phyloP scores from a whole-genome alignment of 495 filamentous ascomycete genomes.

The Penicillium canariense region DNA sequence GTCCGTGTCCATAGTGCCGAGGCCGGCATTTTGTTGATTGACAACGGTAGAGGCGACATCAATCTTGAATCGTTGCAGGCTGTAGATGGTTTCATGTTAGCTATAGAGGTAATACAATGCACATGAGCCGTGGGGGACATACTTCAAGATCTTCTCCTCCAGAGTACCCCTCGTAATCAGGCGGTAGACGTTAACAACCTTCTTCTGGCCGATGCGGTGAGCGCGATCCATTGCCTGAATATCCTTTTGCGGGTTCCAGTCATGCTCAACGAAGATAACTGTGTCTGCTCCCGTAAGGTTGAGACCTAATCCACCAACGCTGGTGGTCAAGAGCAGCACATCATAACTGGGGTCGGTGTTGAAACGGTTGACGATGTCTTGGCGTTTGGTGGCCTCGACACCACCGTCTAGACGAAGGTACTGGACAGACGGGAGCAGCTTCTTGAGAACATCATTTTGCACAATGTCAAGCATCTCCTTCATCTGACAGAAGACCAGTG shows the following conservation, averaged over 20 bases:
- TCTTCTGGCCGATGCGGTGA: constrained; percentile 98
- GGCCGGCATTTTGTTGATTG: constrained; percentile 96
- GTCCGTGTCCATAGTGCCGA: constrained; percentile 96
- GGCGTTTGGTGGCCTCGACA: constrained; percentile 84
- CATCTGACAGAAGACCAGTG: constrained; percentile 98
- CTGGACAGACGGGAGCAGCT: constrained; percentile 80
- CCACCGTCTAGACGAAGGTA: constrained; percentile 88
- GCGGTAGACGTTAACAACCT: constrained; percentile 99
- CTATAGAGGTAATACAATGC: no score
- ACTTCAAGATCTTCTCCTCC: constrained; percentile 97
- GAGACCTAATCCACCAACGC: constrained; percentile 88
- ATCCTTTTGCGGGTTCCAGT: constrained; percentile 99
- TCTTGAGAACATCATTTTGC: constrained; percentile 82
- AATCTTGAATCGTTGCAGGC: constrained; percentile 98
- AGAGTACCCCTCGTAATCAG: constrained; percentile 92
- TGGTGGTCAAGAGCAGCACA: constrained; percentile 86
- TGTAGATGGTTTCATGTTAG: constrained; percentile 37
- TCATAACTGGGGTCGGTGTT: constrained; percentile 97
- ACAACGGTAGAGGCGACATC: constrained; percentile 97
- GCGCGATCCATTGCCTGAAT: constrained; percentile 99
- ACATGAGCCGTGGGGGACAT: constrained; percentile 30
- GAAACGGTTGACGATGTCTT: constrained; percentile 97
- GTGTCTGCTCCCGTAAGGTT: constrained; percentile 97
- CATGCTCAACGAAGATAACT: constrained; percentile 98
- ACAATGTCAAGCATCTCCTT: constrained; percentile 99